Percentiles rank a stretch among this genome's conserved stretches.
phyloP scores from a whole-genome alignment of 2,329 filamentous ascomycete species.

The Fusarium praegraminearum region DNA sequence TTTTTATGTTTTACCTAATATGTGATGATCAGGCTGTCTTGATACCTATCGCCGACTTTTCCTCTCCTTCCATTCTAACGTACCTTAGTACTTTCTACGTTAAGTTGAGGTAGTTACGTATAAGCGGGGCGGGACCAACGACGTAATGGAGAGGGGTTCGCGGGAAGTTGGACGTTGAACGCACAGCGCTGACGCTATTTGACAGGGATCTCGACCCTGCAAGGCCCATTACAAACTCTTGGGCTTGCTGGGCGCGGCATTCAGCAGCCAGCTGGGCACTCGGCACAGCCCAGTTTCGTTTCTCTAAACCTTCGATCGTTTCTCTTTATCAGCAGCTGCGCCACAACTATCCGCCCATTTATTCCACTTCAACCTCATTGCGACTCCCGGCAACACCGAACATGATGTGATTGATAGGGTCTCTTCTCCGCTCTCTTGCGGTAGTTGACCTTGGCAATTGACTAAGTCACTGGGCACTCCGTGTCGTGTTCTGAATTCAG shows the following conservation, averaged over 20 bases:
- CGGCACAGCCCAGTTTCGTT: slow-evolving; percentile 18
- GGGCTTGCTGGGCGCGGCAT: slow-evolving; percentile 22
- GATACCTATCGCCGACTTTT: slow-evolving; percentile 1
- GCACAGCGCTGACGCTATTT: slow-evolving; percentile 43
- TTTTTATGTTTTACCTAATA: slow-evolving; percentile 1
- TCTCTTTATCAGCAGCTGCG: slow-evolving; percentile 15
- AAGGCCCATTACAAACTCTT: slow-evolving; percentile 28
- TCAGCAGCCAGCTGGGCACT: slow-evolving; percentile 31
- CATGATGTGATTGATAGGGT: slow-evolving; percentile 6
- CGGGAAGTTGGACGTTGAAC: slow-evolving; percentile 25
- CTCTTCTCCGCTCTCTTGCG: neutral
- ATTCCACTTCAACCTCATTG: slow-evolving; percentile 14
- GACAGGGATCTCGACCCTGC: slow-evolving; percentile 30
- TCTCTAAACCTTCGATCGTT: neutral
- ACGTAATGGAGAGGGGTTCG: slow-evolving; percentile 46
- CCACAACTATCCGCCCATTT: slow-evolving; percentile 23
- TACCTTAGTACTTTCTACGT: neutral
- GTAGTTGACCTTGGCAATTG: slow-evolving; percentile 8
- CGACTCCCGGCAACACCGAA: slow-evolving; percentile 38
- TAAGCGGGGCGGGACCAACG: slow-evolving; percentile 39
- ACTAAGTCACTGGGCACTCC: slow-evolving; percentile 6
- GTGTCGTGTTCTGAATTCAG: slow-evolving; percentile 1
- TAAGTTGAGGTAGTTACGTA: neutral
- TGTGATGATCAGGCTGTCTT: slow-evolving; percentile 7
- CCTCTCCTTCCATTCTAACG: neutral